A percentile compares a stretch with the other conserved stretches of the same genome.
These are phyloP conservation scores for Pichia cephalocereana DNA, from an alignment of 805 yeast species.

Conservation along the genomic window DNA sequence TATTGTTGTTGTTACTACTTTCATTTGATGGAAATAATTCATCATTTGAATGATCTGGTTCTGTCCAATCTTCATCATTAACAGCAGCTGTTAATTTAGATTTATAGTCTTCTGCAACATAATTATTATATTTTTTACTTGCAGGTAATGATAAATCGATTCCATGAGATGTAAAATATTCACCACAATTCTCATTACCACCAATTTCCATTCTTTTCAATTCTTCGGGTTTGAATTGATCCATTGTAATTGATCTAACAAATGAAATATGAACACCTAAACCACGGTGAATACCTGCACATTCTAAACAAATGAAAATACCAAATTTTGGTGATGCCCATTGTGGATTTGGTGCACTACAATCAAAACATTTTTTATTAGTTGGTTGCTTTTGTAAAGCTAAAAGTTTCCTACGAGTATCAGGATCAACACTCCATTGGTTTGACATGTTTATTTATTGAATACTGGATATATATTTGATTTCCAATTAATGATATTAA, in stretches of 20 bases:
- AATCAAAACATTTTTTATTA: slow-evolving; percentile 88
- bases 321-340: slow-evolving; percentile 99
- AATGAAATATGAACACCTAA: slow-evolving; percentile 95
- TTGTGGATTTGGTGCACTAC: slow-evolving; percentile 93
- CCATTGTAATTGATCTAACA: slow-evolving; percentile 96
- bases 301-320: slow-evolving; percentile 91
- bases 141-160: slow-evolving; percentile 56
- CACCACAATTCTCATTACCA: slow-evolving; percentile 71
- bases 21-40: slow-evolving; percentile 25
- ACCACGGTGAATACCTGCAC: slow-evolving; percentile 96
- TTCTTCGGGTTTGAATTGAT: slow-evolving; percentile 93
- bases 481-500: too few relatives aligned
- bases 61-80: slow-evolving; percentile 62
- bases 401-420: slow-evolving; percentile 69
- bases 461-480: too few relatives aligned
- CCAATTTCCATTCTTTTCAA: slow-evolving; percentile 86
- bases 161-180: slow-evolving; percentile 65
- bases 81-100: slow-evolving; percentile 65
- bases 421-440: slow-evolving; percentile 90
- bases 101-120: slow-evolving; percentile 92
- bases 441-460: slow-evolving; percentile 29
- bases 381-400: slow-evolving; percentile 73
- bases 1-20: neutral
- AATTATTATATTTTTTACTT: slow-evolving; percentile 72
- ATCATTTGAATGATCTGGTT: slow-evolving; percentile 50